Evolutionary conservation across 192 early-diverging fungal genomes (phyloP).

Genomic region (Umbelopsis ramanniana): DNA sequence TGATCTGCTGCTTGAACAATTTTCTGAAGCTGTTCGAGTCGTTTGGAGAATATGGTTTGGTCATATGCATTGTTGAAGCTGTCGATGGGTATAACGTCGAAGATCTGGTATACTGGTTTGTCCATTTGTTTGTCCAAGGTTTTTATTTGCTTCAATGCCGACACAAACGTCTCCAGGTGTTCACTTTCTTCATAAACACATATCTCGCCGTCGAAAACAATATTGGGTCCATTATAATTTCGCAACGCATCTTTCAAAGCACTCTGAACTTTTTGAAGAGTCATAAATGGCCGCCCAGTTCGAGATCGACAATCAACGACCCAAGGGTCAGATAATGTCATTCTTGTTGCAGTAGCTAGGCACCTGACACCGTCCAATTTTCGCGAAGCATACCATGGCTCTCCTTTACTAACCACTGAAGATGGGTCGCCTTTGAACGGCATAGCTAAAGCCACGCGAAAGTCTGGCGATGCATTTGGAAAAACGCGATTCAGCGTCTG

Average conservation of each 20-base stretch:
- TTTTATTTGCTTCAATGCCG: constrained; percentile 32
- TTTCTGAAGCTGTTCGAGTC: constrained; percentile 29
- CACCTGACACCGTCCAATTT: constrained; percentile 60
- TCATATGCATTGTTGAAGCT: constrained; percentile 40
- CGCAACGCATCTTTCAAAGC: background rate
- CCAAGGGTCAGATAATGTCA: background rate
- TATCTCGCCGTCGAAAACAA: constrained; percentile 57
- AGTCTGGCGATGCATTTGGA: constrained; percentile 13
- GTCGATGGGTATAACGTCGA: constrained; percentile 47
- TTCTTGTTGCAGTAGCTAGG: constrained; percentile 37
- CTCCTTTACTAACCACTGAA: background rate
- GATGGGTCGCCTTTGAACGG: background rate
- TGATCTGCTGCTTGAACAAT: constrained; percentile 12
- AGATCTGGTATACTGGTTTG: constrained; percentile 48
- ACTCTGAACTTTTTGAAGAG: constrained; percentile 29
- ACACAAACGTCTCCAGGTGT: constrained; percentile 30
- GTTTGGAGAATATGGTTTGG: constrained; percentile 28
- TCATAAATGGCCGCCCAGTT: constrained; percentile 40
- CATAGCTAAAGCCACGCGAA: constrained; percentile 34
- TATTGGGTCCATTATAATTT: background rate
- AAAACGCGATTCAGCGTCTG: constrained; percentile 22
- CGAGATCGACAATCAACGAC: constrained; percentile 44
- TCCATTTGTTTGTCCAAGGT: constrained; percentile 23
- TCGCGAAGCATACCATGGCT: constrained; percentile 48
- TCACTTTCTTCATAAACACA: constrained; percentile 40